These are phyloP conservation scores for Solanum arcanum DNA, from an alignment of 257 asterid genomes.

Conservation along the genomic window DNA sequence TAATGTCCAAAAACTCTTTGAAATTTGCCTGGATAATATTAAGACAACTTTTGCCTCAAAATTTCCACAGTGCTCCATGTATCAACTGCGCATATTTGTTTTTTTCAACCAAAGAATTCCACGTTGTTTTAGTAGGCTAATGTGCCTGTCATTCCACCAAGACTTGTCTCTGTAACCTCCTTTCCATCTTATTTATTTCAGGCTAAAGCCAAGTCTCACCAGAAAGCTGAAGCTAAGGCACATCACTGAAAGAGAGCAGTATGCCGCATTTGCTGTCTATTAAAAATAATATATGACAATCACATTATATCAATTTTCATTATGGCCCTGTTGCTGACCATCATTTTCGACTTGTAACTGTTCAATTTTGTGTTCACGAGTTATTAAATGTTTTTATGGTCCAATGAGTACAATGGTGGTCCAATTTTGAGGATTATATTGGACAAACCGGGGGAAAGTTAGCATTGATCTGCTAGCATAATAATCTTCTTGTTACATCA, in stretches of 20 bases:
- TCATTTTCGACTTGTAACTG: conserved; percentile 12
- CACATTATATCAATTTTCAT: conserved; percentile 1
- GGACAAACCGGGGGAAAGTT: background rate
- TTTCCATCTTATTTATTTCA: conserved; percentile 11
- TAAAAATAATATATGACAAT: conserved; percentile 31
- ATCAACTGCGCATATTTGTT: background rate
- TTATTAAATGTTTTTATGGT: conserved; percentile 4
- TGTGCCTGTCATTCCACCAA: background rate
- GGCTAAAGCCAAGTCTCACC: conserved; percentile 54
- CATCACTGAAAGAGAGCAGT: conserved; percentile 36
- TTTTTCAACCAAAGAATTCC: background rate
- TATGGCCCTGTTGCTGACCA: conserved; percentile 30
- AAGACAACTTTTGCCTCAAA: background rate
- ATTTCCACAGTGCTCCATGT: background rate
- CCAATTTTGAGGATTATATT: background rate
- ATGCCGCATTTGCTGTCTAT: conserved; percentile 6
- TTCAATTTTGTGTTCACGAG: conserved; percentile 4
- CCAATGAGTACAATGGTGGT: background rate
- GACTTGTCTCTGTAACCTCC: background rate
- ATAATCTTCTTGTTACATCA: background rate
- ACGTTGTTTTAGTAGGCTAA: background rate
- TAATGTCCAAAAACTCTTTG: background rate
- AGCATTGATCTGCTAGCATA: background rate
- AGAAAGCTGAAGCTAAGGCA: conserved; percentile 58
- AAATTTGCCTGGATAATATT: background rate